Percentiles rank a stretch among this genome's conserved stretches.
Evolutionary conservation across 768 basidiomycete genomes (phyloP).

Genomic region (Lactarius sp.): DNA sequence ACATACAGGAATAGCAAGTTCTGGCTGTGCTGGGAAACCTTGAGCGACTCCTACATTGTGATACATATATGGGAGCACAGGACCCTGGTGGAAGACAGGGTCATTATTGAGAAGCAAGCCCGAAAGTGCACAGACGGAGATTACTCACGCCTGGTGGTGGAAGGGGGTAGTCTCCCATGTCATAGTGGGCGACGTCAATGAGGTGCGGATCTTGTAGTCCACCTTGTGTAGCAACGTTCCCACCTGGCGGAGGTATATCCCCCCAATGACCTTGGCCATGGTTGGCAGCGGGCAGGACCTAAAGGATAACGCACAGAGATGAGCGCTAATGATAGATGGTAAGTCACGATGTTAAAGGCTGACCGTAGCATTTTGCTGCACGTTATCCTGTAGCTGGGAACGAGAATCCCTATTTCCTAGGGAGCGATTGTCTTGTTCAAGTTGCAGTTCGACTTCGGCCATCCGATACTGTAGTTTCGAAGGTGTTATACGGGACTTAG

Average conservation of each 20-base stretch:
- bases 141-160: background rate
- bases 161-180: background rate
- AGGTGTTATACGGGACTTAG: no score
- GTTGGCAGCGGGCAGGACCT: background rate
- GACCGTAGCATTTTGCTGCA: background rate
- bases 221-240: background rate
- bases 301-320: background rate
- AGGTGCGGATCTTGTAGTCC: background rate
- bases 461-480: background rate
- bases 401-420: background rate
- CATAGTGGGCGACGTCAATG: background rate
- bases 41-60: background rate
- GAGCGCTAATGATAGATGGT: background rate
- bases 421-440: background rate
- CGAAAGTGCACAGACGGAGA: background rate
- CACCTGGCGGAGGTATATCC: background rate
- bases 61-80: background rate
- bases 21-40: background rate
- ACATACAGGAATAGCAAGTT: background rate
- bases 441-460: background rate
- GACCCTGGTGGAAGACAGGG: background rate
- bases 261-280: background rate
- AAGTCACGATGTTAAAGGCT: background rate
- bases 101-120: background rate
- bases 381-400: background rate